Conservation (phyloP, 257 asterid species). For the Ligustrum vulgare region DNA sequence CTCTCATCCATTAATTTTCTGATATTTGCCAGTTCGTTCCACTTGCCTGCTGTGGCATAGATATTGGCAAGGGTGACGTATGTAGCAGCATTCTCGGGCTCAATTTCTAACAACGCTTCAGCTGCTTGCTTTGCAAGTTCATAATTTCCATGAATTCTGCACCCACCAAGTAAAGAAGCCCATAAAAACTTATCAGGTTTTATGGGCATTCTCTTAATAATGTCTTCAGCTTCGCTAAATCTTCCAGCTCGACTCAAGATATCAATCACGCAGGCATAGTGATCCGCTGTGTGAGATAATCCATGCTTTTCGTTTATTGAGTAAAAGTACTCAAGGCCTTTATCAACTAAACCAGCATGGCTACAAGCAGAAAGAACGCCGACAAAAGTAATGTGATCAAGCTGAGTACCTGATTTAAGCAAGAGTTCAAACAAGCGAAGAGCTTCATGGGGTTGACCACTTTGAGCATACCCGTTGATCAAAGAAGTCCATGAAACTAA, state of each 20-base stretch:
- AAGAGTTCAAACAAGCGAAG: conserved; percentile 49
- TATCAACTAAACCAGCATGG: conserved; percentile 74
- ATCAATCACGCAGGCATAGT: conserved; percentile 72
- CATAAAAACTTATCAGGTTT: conserved; percentile 65
- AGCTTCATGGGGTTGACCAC: conserved; percentile 65
- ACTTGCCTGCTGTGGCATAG: conserved; percentile 59
- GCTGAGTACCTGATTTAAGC: conserved; percentile 47
- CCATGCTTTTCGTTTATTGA: conserved; percentile 52
- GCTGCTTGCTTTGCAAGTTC: conserved; percentile 63
- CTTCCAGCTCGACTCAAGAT: conserved; percentile 70
- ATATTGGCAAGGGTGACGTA: conserved; percentile 74
- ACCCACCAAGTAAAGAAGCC: conserved; percentile 79
- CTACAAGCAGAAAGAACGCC: conserved; percentile 76
- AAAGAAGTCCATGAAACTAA: conserved; percentile 75
- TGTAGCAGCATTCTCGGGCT: conserved; percentile 74
- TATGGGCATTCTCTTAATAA: conserved; percentile 54
- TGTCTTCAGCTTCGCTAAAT: conserved; percentile 64
- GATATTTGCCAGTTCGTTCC: conserved; percentile 62
- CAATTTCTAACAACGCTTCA: conserved; percentile 48
- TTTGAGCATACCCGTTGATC: conserved; percentile 73
- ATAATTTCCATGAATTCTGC: conserved; percentile 65
- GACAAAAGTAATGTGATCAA: conserved; percentile 65
- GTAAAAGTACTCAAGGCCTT: conserved; percentile 67
- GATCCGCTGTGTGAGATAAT: conserved; percentile 54
- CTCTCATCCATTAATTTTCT: conserved; percentile 62